A percentile compares a stretch with the other conserved stretches of the same genome.
Conservation (phyloP, 2,329 filamentous ascomycete species). For the Ophiostoma montium region DNA sequence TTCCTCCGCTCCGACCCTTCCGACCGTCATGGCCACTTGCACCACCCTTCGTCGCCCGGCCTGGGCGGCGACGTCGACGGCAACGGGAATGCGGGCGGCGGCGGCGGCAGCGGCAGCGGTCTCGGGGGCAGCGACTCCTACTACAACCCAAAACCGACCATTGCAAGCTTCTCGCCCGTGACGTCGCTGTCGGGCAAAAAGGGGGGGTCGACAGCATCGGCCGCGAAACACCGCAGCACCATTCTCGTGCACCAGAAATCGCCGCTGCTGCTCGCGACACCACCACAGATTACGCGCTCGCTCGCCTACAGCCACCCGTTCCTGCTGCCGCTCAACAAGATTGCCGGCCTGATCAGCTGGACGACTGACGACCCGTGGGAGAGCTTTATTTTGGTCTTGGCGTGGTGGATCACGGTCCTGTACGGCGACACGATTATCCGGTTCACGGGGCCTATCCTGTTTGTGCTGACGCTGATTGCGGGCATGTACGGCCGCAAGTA, state of each 20-base stretch:
- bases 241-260: constrained; percentile 97
- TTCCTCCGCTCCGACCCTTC: constrained; percentile 15
- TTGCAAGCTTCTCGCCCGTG: constrained; percentile 79
- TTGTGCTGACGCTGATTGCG: constrained; percentile 65
- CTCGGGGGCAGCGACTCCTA: constrained; percentile 16
- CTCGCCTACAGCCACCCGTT: constrained; percentile 95
- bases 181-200: constrained; percentile 52
- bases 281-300: constrained; percentile 84
- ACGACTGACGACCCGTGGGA: constrained; percentile 91
- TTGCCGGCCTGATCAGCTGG: constrained; percentile 82
- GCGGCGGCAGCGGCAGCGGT: constrained; percentile 16
- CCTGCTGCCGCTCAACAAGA: constrained; percentile 71
- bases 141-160: constrained; percentile 47
- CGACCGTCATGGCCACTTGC: constrained; percentile 18
- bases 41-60: constrained; percentile 12
- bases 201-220: constrained; percentile 33
- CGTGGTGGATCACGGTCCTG: constrained; percentile 73
- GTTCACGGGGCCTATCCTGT: constrained; percentile 68
- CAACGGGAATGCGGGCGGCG: constrained; percentile 9
- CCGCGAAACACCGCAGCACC: constrained; percentile 67
- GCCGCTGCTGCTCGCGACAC: constrained; percentile 80
- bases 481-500: constrained; percentile 89
- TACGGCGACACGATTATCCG: constrained; percentile 78
- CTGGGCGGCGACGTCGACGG: constrained; percentile 2
- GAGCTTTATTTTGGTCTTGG: constrained; percentile 76